Conservation (phyloP, 495 filamentous ascomycete species). For the Aspergillus taichungensis region DNA sequence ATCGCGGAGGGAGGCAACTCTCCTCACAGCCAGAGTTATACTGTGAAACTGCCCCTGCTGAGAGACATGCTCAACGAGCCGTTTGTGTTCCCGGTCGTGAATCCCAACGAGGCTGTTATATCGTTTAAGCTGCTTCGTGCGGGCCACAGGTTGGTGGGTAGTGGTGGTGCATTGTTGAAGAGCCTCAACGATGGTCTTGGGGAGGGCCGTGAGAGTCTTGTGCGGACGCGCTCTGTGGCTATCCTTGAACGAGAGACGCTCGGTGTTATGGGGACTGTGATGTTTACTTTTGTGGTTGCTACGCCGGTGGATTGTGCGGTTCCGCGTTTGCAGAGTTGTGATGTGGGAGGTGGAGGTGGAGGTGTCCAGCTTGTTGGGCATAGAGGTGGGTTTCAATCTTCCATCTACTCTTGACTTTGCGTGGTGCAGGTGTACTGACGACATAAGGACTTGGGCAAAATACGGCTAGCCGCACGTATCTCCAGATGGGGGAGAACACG, state of each 20-base stretch:
- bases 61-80: conserved; percentile 20
- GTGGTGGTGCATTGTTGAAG: conserved; percentile 12
- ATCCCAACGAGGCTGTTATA: conserved; percentile 6
- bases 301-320: conserved; percentile 3
- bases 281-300: conserved; percentile 20
- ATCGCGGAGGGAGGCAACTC: conserved; percentile 1
- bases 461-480: conserved; percentile 9
- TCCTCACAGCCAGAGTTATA: conserved; percentile 3
- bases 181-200: conserved; percentile 6
- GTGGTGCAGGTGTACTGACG: background rate
- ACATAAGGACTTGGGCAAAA: conserved; percentile 17
- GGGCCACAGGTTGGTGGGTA: conserved; percentile 8
- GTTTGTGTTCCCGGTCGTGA: conserved; percentile 11
- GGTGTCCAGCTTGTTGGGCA: conserved; percentile 20
- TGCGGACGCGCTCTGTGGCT: conserved; percentile 20
- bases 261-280: conserved; percentile 20
- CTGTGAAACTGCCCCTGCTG: conserved; percentile 17
- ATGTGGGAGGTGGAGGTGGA: too few relatives aligned
- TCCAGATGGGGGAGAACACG: conserved; percentile 35
- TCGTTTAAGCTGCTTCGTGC: conserved; percentile 14
- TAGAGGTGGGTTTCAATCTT: conserved; percentile 10
- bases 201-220: conserved; percentile 19
- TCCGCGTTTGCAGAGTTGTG: background rate
- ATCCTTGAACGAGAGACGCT: conserved; percentile 15
- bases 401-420: background rate